A percentile compares a stretch with the other conserved stretches of the same genome.
Evolutionary conservation across 2,329 filamentous ascomycete genomes (phyloP).

Genomic region (Myrmaecium sp.): DNA sequence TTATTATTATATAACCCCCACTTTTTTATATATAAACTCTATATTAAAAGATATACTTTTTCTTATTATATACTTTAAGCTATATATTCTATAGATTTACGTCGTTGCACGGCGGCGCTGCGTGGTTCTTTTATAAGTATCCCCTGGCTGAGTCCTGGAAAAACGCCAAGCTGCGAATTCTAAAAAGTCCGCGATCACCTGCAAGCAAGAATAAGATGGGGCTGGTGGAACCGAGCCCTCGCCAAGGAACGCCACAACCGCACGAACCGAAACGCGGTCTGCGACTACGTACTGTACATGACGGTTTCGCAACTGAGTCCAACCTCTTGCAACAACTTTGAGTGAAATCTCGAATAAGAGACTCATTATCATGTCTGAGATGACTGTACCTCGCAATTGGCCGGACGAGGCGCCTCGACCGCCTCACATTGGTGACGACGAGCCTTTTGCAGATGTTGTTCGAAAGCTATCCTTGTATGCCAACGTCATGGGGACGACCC

Average conservation of each 20-base stretch:
- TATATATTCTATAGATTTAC: too few relatives aligned
- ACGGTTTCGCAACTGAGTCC: background rate
- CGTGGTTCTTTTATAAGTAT: background rate
- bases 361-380: background rate
- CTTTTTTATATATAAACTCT: background rate
- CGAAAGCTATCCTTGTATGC: slow-evolving; percentile 47
- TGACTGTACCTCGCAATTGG: background rate
- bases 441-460: slow-evolving; percentile 46
- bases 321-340: background rate
- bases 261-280: background rate
- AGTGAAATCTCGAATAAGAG: background rate
- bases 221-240: too few relatives aligned
- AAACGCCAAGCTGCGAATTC: too few relatives aligned
- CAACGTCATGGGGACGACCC: background rate
- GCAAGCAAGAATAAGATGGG: too few relatives aligned
- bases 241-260: background rate
- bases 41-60: background rate
- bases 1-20: background rate
- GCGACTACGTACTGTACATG: too few relatives aligned
- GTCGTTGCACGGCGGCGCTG: too few relatives aligned
- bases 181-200: too few relatives aligned
- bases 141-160: too few relatives aligned
- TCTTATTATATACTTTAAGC: too few relatives aligned
- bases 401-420: slow-evolving; percentile 8
- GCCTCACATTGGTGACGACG: slow-evolving; percentile 40